These are phyloP conservation scores for Eucalyptus sp. DNA, from an alignment of 345 rosid genomes.

Conservation along the genomic window DNA sequence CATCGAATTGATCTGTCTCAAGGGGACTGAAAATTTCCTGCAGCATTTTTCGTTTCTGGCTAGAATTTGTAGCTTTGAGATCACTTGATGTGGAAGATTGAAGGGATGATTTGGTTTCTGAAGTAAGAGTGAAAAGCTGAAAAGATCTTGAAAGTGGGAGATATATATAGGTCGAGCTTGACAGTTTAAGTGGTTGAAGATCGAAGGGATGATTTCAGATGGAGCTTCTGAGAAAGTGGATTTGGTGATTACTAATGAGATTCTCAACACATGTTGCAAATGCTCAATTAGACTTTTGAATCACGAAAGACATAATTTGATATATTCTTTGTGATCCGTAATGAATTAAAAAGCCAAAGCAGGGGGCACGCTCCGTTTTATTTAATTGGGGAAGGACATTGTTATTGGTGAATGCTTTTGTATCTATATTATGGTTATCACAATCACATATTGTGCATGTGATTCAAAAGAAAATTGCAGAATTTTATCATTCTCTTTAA, in stretches of 20 bases:
- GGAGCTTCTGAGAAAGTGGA: neutral
- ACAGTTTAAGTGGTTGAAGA: neutral
- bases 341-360: neutral
- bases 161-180: neutral
- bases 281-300: neutral
- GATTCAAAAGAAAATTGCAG: neutral
- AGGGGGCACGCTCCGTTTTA: neutral
- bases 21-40: neutral
- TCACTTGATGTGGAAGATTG: neutral
- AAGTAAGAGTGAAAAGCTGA: neutral
- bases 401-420: neutral
- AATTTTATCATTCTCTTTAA: neutral
- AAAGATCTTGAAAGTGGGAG: neutral
- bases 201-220: neutral
- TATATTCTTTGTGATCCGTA: neutral
- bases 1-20: neutral
- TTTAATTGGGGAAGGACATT: neutral
- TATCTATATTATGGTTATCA: neutral
- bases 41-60: neutral
- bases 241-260: neutral
- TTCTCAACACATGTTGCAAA: neutral
- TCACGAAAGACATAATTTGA: neutral
- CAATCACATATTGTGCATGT: too few species aligned
- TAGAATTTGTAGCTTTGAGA: neutral
- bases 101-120: neutral